A percentile compares a stretch with the other conserved stretches of the same genome.
Conservation (phyloP, 1,139 yeast genomes). For the Suhomyces bribrorum region DNA sequence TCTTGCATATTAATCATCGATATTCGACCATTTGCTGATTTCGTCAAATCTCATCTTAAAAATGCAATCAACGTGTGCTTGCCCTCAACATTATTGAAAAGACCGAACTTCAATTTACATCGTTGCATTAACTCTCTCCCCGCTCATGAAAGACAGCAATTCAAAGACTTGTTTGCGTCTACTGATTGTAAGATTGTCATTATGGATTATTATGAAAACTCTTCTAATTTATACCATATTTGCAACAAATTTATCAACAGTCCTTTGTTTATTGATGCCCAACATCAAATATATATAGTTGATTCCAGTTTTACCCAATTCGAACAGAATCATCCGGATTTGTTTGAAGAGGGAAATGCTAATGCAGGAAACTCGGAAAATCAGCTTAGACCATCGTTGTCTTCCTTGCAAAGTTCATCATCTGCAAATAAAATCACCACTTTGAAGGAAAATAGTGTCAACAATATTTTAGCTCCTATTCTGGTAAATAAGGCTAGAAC, state of each 20-base stretch:
- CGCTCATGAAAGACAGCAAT: constrained; percentile 35
- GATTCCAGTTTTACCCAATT: constrained; percentile 38
- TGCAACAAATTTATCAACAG: constrained; percentile 48
- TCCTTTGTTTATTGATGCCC: constrained; percentile 24
- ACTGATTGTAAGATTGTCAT: constrained; percentile 20
- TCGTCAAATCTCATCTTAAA: constrained; percentile 49
- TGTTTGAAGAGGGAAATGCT: constrained; percentile 17
- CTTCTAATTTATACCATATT: constrained; percentile 47
- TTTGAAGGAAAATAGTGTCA: neutral
- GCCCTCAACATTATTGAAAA: constrained; percentile 74
- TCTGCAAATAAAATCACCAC: constrained; percentile 6
- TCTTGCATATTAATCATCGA: constrained; percentile 64
- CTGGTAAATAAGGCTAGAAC: constrained; percentile 9
- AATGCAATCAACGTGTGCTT: constrained; percentile 68
- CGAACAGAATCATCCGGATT: constrained; percentile 20
- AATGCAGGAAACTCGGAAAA: neutral
- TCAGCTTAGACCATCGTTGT: neutral
- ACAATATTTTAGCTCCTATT: constrained; percentile 13
- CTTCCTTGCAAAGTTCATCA: constrained; percentile 7
- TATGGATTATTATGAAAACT: constrained; percentile 36
- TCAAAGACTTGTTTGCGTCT: constrained; percentile 20
- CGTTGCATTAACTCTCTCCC: constrained; percentile 62
- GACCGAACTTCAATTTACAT: constrained; percentile 60
- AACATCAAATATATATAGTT: constrained; percentile 33
- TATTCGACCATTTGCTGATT: constrained; percentile 70